Percentiles rank a stretch among this genome's conserved stretches.
Conservation (phyloP, 2,329 filamentous ascomycete genomes). For the Coniochaeta sp. region DNA sequence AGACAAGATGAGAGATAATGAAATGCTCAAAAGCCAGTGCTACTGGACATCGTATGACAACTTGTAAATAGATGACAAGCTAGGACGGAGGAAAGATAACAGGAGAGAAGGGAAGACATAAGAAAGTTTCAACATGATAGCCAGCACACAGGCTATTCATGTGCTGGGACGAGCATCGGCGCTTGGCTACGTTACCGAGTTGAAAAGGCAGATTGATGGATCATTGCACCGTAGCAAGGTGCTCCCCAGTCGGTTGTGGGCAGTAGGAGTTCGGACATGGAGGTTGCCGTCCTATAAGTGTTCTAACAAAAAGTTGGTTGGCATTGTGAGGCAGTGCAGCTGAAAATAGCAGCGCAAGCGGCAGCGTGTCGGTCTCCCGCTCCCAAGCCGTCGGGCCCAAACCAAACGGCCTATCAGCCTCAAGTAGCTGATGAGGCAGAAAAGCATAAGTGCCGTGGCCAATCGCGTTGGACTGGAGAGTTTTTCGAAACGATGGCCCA, state of each 20-base stretch:
- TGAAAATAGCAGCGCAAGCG: neutral
- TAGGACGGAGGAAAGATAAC: neutral
- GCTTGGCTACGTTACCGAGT: neutral
- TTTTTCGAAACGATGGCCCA: too few species aligned
- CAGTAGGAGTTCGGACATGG: neutral
- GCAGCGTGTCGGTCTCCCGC: neutral
- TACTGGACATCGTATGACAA: neutral
- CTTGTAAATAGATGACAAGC: neutral
- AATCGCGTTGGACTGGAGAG: too few species aligned
- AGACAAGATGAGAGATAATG: neutral
- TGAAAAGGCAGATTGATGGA: neutral
- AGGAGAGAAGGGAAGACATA: neutral
- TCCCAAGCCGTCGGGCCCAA: neutral
- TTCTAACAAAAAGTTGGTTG: neutral
- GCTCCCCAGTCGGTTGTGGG: neutral
- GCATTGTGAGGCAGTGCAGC: neutral
- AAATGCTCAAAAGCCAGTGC: neutral
- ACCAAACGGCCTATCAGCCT: neutral
- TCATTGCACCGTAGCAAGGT: neutral
- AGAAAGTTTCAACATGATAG: neutral
- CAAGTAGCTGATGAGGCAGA: neutral
- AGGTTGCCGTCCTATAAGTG: neutral
- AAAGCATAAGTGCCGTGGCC: neutral
- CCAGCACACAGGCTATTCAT: neutral
- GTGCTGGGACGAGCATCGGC: neutral